Base-by-base conservation (phyloP, 208 protist genomes). In the Leishmania amazonensis region DNA sequence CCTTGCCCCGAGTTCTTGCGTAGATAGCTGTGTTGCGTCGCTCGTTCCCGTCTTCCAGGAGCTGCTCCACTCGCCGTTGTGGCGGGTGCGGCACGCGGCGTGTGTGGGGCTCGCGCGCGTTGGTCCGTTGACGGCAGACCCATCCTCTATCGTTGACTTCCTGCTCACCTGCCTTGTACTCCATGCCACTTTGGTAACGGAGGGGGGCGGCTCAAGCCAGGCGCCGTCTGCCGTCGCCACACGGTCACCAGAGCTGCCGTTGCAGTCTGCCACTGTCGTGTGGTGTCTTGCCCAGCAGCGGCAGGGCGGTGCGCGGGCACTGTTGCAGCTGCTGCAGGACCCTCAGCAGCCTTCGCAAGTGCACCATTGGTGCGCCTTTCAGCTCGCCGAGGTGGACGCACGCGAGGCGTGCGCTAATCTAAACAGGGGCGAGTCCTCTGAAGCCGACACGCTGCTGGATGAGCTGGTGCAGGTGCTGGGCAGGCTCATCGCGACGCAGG, bases 241-340 rank as follows among this genome's bases (percentile, higher is more conserved):
- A 42, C 8, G 24, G 62, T 35, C 40, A 67, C 86, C 51, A 54
- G 71, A 28, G 40, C 49, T n/a, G 74, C 49, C 28, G 19, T 64
- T 75, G 80, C 92, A 79, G 70, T 83, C 65, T 54, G 80, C 67
- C 75, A 92, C 85, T 31, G 85, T 88, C 35, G 85, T 87, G 57
- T 94, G 93, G 93, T 78, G 89, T 35, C 84, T 95, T 65, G 80
- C 81, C 24, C 90, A 91, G 54, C 82, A 91, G 64, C 88, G 89
- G n/a, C 47, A 75, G 42, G 72, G 76, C 15, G 91, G 93, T 11
- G 81, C 91, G 72, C 81, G 87, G 21, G 73, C 82, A 28, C 82
- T 91, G 70, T 79, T 91, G 49, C 81, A 72, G 35, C 49, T 83
- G 24, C 64, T 86, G 70, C 67, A 64, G 40, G 81, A 81, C 40